Base-by-base conservation (phyloP, 2,329 filamentous ascomycete genomes). In the Apiospora hydei region DNA sequence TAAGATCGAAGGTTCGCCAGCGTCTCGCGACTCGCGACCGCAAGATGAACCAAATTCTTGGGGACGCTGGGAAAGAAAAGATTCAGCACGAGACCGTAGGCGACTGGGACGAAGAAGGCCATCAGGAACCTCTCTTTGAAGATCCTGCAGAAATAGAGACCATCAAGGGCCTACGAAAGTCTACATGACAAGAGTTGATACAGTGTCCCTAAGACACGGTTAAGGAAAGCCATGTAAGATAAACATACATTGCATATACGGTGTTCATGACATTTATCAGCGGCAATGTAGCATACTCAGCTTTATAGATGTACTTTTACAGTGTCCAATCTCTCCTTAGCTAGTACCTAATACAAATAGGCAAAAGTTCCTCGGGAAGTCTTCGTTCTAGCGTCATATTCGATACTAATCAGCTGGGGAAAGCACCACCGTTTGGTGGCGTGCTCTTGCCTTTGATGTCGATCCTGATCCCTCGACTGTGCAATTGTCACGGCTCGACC, bases 61-160 rank as follows among this genome's bases (percentile, higher is more conserved):
- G 73, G 0, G 75, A 76, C n/a, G 34, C 34, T 16, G 61, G 30
- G 47, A 26, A 46, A 34, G 49, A 61, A 0, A 34, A 51, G 5
- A 57, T 64, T 8, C 57, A 41, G 10, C 73, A 76, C 71, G 77
- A 81, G 70, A 74, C 76, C 8, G 71, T 75, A 6, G 79, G 78
- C 3, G 72, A 79, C 11, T 83, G 82, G 82, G 76, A 77, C 13
- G 77, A 81, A 53, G 79, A 80, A 71, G 79, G 79, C 34, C 80
- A 82, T 18, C 78, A 81, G 72, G 82, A 84, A 72, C 80, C 82
- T 1, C 72, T 83, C 24, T 78, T 74, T 46, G 74, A 79, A 8
- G 78, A 77, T 61, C 46, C 74, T 6, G 72, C 72, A 8, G 75
- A 80, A 34, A 51, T 79, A 4, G 69, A 74, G 51, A 44, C 18